Conservation (phyloP, 2,329 filamentous ascomycete genomes). For the Metarhizium robertsii region DNA sequence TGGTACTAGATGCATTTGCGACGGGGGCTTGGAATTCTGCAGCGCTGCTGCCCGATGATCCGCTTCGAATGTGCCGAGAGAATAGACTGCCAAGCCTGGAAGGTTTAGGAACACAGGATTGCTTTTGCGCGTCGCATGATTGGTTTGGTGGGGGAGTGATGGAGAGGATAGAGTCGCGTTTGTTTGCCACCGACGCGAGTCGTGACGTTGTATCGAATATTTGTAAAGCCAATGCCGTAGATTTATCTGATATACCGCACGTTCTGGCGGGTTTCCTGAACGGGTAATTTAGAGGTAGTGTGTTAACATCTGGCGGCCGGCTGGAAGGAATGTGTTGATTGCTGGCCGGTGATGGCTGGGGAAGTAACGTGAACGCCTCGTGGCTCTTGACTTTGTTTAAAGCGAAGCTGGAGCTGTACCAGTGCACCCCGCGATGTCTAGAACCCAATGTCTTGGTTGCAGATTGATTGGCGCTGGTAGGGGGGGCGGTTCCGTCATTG, state of each 20-base stretch:
- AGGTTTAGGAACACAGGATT: background rate
- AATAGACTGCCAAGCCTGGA: background rate
- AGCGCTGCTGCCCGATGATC: background rate
- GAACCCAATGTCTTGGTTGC: background rate
- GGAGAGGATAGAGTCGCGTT: background rate
- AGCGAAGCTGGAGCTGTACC: conserved; percentile 12
- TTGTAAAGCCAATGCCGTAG: background rate
- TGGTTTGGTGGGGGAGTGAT: background rate
- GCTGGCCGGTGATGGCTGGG: conserved; percentile 2
- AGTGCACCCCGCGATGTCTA: background rate
- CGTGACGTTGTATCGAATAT: background rate
- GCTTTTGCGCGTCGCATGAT: background rate
- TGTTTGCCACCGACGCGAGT: background rate
- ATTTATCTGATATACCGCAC: background rate
- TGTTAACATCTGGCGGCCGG: background rate
- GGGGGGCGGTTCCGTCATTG: background rate
- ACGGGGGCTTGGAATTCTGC: background rate
- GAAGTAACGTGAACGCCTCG: conserved; percentile 14
- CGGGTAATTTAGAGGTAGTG: background rate
- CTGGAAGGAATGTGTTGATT: background rate
- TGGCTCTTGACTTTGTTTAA: conserved; percentile 13
- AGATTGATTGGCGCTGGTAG: background rate
- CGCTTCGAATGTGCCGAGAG: background rate
- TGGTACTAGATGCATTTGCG: background rate
- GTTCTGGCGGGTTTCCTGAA: background rate